Base-by-base conservation (phyloP, 2,329 filamentous ascomycete species). In the Raffaelea albimanens region DNA sequence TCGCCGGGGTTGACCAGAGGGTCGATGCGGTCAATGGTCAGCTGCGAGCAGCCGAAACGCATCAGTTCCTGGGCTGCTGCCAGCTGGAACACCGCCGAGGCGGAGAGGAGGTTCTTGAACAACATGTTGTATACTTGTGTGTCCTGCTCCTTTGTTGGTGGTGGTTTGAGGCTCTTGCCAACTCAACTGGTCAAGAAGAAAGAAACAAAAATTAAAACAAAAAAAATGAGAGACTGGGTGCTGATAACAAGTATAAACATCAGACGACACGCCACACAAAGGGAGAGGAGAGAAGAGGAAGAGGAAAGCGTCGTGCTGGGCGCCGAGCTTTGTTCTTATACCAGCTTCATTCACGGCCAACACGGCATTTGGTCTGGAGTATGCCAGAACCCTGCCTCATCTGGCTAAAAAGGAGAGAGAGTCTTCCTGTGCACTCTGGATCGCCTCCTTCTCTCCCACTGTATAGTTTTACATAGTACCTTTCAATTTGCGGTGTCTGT, bases 1-100 rank as follows among this genome's bases (percentile, higher is more conserved):
- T 52, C 46, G 23, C 64, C 64, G n/a, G 64, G 63, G 47, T 66
- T 62, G 29, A 67, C 64, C 20, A 60, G 48, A 16, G 55, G 55
- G 46, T 58, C 56, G 40, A 57, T 51, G 23, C 56, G 52, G 44
- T 58, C 53, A 22, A 58, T 51, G 36, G 53, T 54, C 18, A 57
- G 55, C 50, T 53, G 55, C 18, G 56, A 58, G 51, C 56, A 58
- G 21, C 52, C 54, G 39, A 58, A 58, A 13, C 56, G 51, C 52
- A 58, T 63, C 55, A 64, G 58, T 53, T 62, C 60, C 52, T 63
- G 62, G 18, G 60, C 61, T 25, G 58, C 52, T 40, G 50, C 54
- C n/a, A 51, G 49, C 44, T 51, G 49, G 49, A 56, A 21, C 19
- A 53, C 59, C 53, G 56, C 53, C 1, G 57, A 58, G 40, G 57